A percentile compares a stretch with the other conserved stretches of the same genome.
Evolutionary conservation across 1,284 basidiomycete species (phyloP).

Genomic region (Pseudozyma sp.): DNA sequence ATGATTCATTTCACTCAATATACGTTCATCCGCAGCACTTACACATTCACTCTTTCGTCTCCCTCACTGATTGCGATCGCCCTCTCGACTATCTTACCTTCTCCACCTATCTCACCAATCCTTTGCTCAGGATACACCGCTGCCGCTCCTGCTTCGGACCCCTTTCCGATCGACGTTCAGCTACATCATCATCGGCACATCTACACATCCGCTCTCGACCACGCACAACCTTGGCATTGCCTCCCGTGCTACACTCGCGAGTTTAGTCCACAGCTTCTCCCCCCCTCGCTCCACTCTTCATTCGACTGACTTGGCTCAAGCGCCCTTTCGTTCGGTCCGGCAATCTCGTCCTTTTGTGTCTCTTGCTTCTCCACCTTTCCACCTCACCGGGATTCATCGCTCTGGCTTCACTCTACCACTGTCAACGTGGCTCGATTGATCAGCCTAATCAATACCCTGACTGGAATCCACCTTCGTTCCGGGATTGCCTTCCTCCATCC

Average conservation of each 20-base stretch:
- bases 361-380: conserved; percentile 6
- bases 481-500: conserved; percentile 1
- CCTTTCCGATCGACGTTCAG: neutral
- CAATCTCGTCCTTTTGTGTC: neutral
- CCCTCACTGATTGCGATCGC: neutral
- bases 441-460: neutral
- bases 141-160: neutral
- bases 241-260: neutral
- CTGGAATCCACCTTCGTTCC: neutral
- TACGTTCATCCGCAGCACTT: no score
- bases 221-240: neutral
- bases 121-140: neutral
- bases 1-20: no score
- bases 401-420: neutral
- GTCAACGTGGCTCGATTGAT: conserved; percentile 2
- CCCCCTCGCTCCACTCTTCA: neutral
- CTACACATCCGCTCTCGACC: neutral
- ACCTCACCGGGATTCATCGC: neutral
- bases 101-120: neutral
- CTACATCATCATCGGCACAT: conserved; percentile 14
- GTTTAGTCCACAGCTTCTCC: no score
- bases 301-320: neutral
- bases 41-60: neutral
- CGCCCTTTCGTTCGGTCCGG: conserved; percentile 2
- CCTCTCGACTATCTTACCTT: neutral